A percentile compares a stretch with the other conserved stretches of the same genome.
Evolutionary conservation across 2,329 filamentous ascomycete genomes (phyloP).

Genomic region (Leptographium galeiforme): DNA sequence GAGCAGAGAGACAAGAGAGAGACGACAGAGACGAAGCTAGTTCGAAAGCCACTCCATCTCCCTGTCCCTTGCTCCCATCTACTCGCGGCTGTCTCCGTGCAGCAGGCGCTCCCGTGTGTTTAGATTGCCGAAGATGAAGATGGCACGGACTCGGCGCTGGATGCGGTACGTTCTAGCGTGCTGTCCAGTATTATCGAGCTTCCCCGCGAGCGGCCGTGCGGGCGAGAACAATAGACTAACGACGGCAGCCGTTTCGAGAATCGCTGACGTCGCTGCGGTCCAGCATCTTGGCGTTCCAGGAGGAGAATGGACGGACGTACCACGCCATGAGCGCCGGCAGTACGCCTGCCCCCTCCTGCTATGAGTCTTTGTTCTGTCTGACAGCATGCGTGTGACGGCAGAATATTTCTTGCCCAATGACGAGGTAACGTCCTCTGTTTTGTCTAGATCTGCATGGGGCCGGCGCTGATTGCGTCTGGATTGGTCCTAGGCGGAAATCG

Average conservation of each 20-base stretch:
- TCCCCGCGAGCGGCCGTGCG: too few species aligned
- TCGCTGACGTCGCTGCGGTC: constrained; percentile 13
- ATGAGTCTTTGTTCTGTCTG: background rate
- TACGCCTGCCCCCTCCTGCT: constrained; percentile 4
- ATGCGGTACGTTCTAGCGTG: too few species aligned
- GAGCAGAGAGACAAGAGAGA: too few species aligned
- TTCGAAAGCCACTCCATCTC: too few species aligned
- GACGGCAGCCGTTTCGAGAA: constrained; percentile 6
- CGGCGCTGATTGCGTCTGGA: background rate
- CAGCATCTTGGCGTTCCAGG: constrained; percentile 13
- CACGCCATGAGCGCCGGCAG: constrained; percentile 15
- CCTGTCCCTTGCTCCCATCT: too few species aligned
- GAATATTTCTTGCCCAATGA: constrained; percentile 14
- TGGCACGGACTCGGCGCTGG: too few species aligned
- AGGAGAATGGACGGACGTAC: constrained; percentile 15
- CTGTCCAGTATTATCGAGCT: too few species aligned
- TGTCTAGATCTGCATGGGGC: background rate
- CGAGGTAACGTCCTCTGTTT: constrained; percentile 5
- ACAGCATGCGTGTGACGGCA: background rate
- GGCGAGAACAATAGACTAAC: background rate
- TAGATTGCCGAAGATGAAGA: too few species aligned
- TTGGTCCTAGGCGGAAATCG: constrained; percentile 8
- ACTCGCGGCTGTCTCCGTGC: too few species aligned
- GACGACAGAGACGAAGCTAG: too few species aligned
- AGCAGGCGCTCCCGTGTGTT: too few species aligned